phyloP scores from a whole-genome alignment of 768 basidiomycete genomes.

The Clathrus columnatus region DNA sequence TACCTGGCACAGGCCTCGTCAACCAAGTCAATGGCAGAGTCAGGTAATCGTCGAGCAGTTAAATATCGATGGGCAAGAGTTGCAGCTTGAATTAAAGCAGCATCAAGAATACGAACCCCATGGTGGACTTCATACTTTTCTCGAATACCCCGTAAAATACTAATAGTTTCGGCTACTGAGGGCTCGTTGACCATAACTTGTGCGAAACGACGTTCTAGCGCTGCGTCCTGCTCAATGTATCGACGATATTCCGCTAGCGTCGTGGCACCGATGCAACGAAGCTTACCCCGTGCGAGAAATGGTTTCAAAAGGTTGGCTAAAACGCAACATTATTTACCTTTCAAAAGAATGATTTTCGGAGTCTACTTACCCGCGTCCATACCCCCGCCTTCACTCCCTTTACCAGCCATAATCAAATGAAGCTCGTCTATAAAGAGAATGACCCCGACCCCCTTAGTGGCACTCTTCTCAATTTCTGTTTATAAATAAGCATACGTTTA shows the following conservation, averaged over 20 bases:
- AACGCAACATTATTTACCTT: neutral
- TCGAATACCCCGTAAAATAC: conserved; percentile 86
- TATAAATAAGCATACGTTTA: neutral
- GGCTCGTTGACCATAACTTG: conserved; percentile 94
- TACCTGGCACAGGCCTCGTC: conserved; percentile 89
- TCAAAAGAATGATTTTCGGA: neutral
- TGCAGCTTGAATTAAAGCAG: conserved; percentile 81
- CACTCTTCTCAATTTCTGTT: conserved; percentile 82
- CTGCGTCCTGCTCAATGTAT: conserved; percentile 89
- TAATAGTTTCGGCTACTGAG: conserved; percentile 79
- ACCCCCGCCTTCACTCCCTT: conserved; percentile 72
- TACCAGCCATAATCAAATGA: conserved; percentile 89
- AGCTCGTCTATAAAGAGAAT: conserved; percentile 95
- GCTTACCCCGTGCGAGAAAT: conserved; percentile 76
- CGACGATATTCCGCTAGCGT: conserved; percentile 89
- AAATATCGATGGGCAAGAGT: conserved; percentile 91
- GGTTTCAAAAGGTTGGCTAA: conserved; percentile 83
- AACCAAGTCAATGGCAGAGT: conserved; percentile 84
- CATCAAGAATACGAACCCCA: conserved; percentile 82
- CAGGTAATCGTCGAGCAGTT: conserved; percentile 69
- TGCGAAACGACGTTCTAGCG: conserved; percentile 85
- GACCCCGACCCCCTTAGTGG: conserved; percentile 63
- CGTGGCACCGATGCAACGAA: conserved; percentile 77
- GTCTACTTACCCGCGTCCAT: conserved; percentile 62
- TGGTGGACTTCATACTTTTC: conserved; percentile 93